Percentiles rank a stretch among this genome's conserved stretches.
These are phyloP conservation scores for Fraxinus paxiana DNA, from an alignment of 305 asterid species.

Conservation along the genomic window DNA sequence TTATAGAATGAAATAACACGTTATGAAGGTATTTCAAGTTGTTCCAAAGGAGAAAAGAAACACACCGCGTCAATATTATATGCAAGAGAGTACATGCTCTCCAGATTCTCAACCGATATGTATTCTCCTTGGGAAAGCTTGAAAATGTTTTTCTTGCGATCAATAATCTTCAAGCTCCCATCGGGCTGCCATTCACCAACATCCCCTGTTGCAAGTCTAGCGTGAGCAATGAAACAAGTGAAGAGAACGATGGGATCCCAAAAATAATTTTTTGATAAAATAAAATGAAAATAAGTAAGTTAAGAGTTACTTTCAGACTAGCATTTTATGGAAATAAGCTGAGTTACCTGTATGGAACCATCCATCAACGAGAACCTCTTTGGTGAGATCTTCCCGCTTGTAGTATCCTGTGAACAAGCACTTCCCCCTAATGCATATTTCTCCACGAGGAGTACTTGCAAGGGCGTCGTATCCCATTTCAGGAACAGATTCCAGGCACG, in stretches of 20 bases:
- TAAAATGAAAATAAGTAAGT: neutral
- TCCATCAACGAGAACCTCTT: slow-evolving; percentile 63
- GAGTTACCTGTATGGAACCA: slow-evolving; percentile 64
- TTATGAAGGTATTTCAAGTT: neutral
- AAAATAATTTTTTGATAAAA: neutral
- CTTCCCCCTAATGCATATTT: slow-evolving; percentile 72
- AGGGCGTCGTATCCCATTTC: slow-evolving; percentile 80
- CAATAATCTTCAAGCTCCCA: slow-evolving; percentile 87
- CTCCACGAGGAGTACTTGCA: slow-evolving; percentile 64
- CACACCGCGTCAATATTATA: slow-evolving; percentile 54
- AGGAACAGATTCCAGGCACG: slow-evolving; percentile 70
- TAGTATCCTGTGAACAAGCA: slow-evolving; percentile 81
- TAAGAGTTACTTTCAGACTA: neutral
- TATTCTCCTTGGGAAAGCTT: slow-evolving; percentile 93
- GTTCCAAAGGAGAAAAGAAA: neutral
- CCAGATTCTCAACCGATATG: slow-evolving; percentile 72
- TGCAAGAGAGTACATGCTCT: slow-evolving; percentile 57
- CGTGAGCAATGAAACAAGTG: neutral
- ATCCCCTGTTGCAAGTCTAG: slow-evolving; percentile 45
- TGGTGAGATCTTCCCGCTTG: slow-evolving; percentile 66
- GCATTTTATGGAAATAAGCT: neutral
- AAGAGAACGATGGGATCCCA: neutral
- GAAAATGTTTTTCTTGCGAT: slow-evolving; percentile 81
- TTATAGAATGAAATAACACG: neutral
- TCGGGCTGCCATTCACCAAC: slow-evolving; percentile 78